Base-by-base conservation (phyloP, 2,329 filamentous ascomycete genomes). In the Aspergillus eucalypticola region DNA sequence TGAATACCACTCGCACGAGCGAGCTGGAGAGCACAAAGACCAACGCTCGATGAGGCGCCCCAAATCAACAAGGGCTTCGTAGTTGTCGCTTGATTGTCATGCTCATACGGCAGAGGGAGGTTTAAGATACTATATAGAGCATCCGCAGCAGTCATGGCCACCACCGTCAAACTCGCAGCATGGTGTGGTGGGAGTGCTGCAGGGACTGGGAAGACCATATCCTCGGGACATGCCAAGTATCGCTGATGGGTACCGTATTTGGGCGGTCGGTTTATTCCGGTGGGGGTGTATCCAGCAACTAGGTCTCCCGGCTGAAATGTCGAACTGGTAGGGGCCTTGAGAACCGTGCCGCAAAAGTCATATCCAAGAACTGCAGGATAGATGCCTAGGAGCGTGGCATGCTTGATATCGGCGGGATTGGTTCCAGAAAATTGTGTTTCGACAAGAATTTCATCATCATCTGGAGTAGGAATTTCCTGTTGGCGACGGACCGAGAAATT, bases 321-420 rank as follows among this genome's bases (percentile, higher is more conserved):
- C 8, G 52, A 50, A 1, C 15, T 4, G 8, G 42, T 5, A 10
- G 44, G 19, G 8, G 41, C 17, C 23, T 42, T 38, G 11, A 56
- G 21, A 8, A 60, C 38, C 6, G 17, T 48, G 6, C 58, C 58
- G 10, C 52, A 55, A n/a, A 60, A 56, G 53, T 56, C 52, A 29
- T 56, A 60, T 27, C 58, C 58, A 23, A 60, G 17, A 21, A 60
- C 21, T 3, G 58, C 29, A 7, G 52, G 46, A 13, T 41, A 23
- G 17, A 60, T 60, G 13, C 53, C 52, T 5, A 56, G 41, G 7
- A 29, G n/a, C 2, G 53, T 60, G 8, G 58, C 29, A 21, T 60
- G 58, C 8, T 51, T 41, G 29, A 52, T 38, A 17, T 60, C 58
- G n/a, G 58, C 58, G 5, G 58, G 58, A 13, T 60, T 60, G 8